Evolutionary conservation across 768 basidiomycete genomes (phyloP).

Genomic region (Rhizopogon vesiculosus): DNA sequence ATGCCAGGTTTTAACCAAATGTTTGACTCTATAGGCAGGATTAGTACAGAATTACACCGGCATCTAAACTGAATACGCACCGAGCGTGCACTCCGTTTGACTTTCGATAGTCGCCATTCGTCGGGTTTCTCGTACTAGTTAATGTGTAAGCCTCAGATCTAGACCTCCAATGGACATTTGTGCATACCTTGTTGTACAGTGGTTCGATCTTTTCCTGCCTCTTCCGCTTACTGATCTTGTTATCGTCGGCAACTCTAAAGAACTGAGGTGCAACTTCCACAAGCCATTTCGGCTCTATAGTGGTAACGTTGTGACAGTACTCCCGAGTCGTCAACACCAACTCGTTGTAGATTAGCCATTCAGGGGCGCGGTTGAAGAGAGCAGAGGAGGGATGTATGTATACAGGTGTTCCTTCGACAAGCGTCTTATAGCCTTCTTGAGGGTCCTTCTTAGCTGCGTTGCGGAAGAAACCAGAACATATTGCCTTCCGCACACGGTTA

Average conservation of each 20-base stretch:
- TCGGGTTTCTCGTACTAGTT: constrained; percentile 79
- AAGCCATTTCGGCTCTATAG: constrained; percentile 97
- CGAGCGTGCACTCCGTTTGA: constrained; percentile 87
- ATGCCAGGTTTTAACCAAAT: constrained; percentile 54
- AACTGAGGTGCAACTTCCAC: constrained; percentile 97
- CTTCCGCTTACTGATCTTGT: constrained; percentile 97
- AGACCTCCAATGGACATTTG: not conserved
- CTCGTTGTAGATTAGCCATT: constrained; percentile 96
- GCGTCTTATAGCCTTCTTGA: constrained; percentile 97
- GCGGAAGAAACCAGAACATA: constrained; percentile 96
- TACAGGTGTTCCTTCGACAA: constrained; percentile 97
- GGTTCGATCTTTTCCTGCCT: constrained; percentile 97
- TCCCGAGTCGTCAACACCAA: constrained; percentile 94
- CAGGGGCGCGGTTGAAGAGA: constrained; percentile 93
- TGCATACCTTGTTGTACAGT: constrained; percentile 73
- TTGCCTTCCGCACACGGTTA: constrained; percentile 90
- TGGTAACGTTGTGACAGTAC: constrained; percentile 90
- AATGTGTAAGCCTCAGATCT: not conserved
- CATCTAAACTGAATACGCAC: constrained; percentile 31
- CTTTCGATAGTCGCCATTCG: constrained; percentile 91
- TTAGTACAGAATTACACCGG: not conserved
- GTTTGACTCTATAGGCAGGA: constrained; percentile 67
- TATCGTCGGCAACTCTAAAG: constrained; percentile 97
- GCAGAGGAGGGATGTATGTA: constrained; percentile 98
- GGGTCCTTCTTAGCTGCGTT: constrained; percentile 99